A percentile compares a stretch with the other conserved stretches of the same genome.
Evolutionary conservation across 176 grass and related monocot species (phyloP).

Genomic region (Avena insularis): DNA sequence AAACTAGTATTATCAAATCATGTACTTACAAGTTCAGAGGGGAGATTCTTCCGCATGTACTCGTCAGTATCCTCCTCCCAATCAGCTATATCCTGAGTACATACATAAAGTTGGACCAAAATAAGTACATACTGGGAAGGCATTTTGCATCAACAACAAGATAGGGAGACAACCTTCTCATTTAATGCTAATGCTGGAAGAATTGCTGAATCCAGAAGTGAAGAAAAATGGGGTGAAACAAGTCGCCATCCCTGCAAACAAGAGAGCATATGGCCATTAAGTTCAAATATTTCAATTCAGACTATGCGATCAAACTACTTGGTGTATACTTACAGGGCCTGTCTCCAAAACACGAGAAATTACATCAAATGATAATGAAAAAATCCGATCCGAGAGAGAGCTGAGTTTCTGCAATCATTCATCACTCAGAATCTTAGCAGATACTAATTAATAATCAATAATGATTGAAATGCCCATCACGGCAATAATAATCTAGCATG

Average conservation of each 20-base stretch:
- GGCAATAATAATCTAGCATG: constrained; percentile 1
- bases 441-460: constrained; percentile 50
- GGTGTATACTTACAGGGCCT: constrained; percentile 75
- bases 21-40: constrained; percentile 76
- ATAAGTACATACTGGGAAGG: constrained; percentile 29
- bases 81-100: constrained; percentile 71
- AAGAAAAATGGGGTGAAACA: constrained; percentile 92
- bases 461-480: constrained; percentile 8
- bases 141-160: constrained; percentile 40
- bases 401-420: constrained; percentile 67
- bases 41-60: constrained; percentile 92
- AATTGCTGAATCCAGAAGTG: constrained; percentile 76
- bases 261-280: constrained; percentile 35
- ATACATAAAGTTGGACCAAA: constrained; percentile 50
- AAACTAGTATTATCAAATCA: constrained; percentile 20
- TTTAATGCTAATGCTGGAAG: constrained; percentile 89
- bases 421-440: constrained; percentile 27
- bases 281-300: constrained; percentile 33
- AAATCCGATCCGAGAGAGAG: constrained; percentile 68
- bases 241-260: constrained; percentile 81
- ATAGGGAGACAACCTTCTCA: constrained; percentile 59
- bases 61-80: constrained; percentile 93
- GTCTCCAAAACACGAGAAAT: constrained; percentile 88
- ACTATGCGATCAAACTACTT: constrained; percentile 8
- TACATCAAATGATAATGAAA: constrained; percentile 87